Base-by-base conservation (phyloP, 2,329 filamentous ascomycete genomes). In the Rutstroemia sydowiana region DNA sequence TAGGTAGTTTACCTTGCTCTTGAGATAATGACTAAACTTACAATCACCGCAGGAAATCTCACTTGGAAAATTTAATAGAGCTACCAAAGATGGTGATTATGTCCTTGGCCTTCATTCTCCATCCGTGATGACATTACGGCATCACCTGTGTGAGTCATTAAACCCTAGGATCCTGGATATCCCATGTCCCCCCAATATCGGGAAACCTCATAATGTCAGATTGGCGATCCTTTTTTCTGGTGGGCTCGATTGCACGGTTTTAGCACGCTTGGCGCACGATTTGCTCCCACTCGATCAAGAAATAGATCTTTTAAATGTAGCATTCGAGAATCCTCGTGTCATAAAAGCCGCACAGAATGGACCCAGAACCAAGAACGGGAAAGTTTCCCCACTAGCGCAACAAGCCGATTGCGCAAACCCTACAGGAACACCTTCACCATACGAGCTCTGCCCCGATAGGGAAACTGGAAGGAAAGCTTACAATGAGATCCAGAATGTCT, bases 241-340 rank as follows among this genome's bases (percentile, higher is more conserved):
- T 2, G 93, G 93, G 0, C 77, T 98, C 6, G 93, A 98, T 67
- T 97, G 93, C 65, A 92, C 91, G 0, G 75, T 96, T 0, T 74
- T 98, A 45, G 92, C 92, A 20, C 81, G 90, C 40, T 70, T 97
- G 21, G 75, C 79, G 10, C 87, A 95, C 65, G 85, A 95, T 11
- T 69, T 95, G 2, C 66, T 97, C 2, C 86, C 87, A 0, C 13
- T 65, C 0, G 69, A 75, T 3, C 84, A 95, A 62, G 73, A 78
- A 1, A 83, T 98, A 55, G 93, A 97, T 64, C 75, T 98, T 8
- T 77, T 98, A 57, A 98, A 98, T 59, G 92, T 98, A 42, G 93
- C 92, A 0, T 98, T 98, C 63, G 88, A 98, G 68, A 98, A 98
- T 59, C 92, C 91, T 0, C 79, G 88, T 30, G 80, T 84, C 57